phyloP scores from a whole-genome alignment of 1,284 basidiomycete genomes.

The Mycena sp. region DNA sequence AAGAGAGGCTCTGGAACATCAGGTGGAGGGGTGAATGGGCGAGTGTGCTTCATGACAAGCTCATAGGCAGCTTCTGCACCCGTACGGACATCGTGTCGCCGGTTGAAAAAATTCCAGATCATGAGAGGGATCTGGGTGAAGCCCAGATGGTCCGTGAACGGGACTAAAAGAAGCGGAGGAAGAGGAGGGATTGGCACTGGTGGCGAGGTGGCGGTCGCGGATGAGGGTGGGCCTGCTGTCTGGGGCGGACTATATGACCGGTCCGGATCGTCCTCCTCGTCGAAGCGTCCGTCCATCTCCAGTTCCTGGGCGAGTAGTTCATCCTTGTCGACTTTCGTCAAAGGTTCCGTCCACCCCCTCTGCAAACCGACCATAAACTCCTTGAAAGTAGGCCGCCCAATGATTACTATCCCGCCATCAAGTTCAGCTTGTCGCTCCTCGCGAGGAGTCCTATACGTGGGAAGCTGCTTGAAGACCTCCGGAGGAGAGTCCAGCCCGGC shows the following conservation, averaged over 20 bases:
- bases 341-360: constrained; percentile 85
- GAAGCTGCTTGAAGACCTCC: constrained; percentile 56
- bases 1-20: constrained; percentile 32
- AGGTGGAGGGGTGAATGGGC: constrained; percentile 60
- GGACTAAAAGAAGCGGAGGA: constrained; percentile 87
- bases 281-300: constrained; percentile 80
- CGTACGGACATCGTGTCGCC: constrained; percentile 78
- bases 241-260: constrained; percentile 34
- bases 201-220: constrained; percentile 46
- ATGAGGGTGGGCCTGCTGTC: constrained; percentile 39
- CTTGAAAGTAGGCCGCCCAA: constrained; percentile 94
- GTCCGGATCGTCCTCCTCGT: constrained; percentile 57
- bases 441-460: constrained; percentile 65
- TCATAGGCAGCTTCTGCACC: constrained; percentile 88
- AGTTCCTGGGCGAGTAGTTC: constrained; percentile 78
- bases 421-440: constrained; percentile 71
- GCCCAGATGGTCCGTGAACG: constrained; percentile 90
- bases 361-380: constrained; percentile 92
- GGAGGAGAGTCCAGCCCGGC: constrained; percentile 68
- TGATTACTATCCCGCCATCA: constrained; percentile 84
- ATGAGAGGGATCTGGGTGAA: constrained; percentile 89
- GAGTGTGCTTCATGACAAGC: constrained; percentile 72
- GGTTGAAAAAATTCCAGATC: constrained; percentile 94
- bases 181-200: constrained; percentile 76
- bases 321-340: constrained; percentile 79